A percentile compares a stretch with the other conserved stretches of the same genome.
Evolutionary conservation across 1,284 basidiomycete genomes (phyloP).

Genomic region (Tylopilus orsonianus): DNA sequence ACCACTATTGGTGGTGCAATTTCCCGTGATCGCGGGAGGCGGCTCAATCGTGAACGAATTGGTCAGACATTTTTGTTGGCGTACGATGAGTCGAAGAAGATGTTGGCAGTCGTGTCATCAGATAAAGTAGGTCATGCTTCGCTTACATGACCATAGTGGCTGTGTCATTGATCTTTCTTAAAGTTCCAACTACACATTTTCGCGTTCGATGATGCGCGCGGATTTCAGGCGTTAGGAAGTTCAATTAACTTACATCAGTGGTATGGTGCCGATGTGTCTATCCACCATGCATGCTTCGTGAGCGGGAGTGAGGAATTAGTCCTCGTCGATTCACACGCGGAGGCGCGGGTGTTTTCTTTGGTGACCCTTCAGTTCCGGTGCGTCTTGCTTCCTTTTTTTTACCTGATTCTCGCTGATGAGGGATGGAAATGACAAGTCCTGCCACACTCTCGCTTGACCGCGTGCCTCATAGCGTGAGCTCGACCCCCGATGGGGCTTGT

Average conservation of each 20-base stretch:
- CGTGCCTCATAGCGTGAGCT: conserved; percentile 25
- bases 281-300: conserved; percentile 37
- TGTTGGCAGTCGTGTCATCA: conserved; percentile 43
- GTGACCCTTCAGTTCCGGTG: conserved; percentile 53
- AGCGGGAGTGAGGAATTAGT: conserved; percentile 49
- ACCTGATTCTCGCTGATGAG: conserved; percentile 1
- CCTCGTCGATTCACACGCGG: conserved; percentile 42
- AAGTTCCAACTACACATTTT: conserved; percentile 46
- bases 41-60: conserved; percentile 44
- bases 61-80: conserved; percentile 44
- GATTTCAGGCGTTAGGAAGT: conserved; percentile 38
- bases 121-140: conserved; percentile 39
- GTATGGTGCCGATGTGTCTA: conserved; percentile 37
- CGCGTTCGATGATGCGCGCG: conserved; percentile 41
- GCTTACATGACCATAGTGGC: background rate
- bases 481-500: conserved; percentile 56
- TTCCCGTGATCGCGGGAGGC: conserved; percentile 30
- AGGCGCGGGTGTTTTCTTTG: conserved; percentile 49
- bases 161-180: no score
- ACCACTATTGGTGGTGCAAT: no score
- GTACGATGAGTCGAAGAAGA: conserved; percentile 50
- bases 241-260: conserved; percentile 42
- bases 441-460: conserved; percentile 20
- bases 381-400: background rate
- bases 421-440: conserved; percentile 9